Conservation (phyloP, 768 basidiomycete species). For the Gymnopilus dilepis region DNA sequence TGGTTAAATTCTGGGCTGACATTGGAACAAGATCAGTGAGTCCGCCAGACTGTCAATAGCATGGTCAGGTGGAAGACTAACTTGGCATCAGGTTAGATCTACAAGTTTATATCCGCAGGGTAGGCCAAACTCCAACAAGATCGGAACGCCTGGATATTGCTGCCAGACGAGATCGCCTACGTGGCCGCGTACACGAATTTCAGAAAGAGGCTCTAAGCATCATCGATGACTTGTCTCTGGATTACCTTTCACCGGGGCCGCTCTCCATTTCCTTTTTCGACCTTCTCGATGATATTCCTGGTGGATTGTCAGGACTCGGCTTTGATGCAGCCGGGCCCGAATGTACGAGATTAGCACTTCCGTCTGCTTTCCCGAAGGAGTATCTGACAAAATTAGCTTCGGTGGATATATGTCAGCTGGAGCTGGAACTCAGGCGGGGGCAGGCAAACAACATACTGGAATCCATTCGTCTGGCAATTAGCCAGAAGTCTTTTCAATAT, state of each 20-base stretch:
- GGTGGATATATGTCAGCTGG: background rate
- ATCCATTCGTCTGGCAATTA: background rate
- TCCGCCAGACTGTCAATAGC: background rate
- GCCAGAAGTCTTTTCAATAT: slow-evolving; percentile 1
- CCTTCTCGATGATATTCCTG: background rate
- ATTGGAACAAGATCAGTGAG: background rate
- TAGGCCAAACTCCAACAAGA: background rate
- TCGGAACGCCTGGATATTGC: background rate
- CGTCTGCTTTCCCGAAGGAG: background rate
- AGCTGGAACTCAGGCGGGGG: background rate
- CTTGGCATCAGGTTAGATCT: background rate
- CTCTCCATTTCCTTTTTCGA: background rate
- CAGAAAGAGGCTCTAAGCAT: background rate
- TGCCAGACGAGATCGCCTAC: background rate
- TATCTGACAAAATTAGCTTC: background rate
- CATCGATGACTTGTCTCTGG: background rate
- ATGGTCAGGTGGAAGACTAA: background rate
- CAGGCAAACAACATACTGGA: slow-evolving; percentile 3
- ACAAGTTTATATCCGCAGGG: background rate
- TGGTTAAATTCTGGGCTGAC: background rate
- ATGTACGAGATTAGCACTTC: background rate
- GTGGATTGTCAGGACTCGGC: too few relatives aligned
- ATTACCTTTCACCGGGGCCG: background rate
- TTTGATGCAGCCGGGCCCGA: background rate
- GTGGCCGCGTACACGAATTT: background rate